Percentiles rank a stretch among this genome's conserved stretches.
Conservation (phyloP, 2,329 filamentous ascomycete genomes). For the Calonectria henricotiae region DNA sequence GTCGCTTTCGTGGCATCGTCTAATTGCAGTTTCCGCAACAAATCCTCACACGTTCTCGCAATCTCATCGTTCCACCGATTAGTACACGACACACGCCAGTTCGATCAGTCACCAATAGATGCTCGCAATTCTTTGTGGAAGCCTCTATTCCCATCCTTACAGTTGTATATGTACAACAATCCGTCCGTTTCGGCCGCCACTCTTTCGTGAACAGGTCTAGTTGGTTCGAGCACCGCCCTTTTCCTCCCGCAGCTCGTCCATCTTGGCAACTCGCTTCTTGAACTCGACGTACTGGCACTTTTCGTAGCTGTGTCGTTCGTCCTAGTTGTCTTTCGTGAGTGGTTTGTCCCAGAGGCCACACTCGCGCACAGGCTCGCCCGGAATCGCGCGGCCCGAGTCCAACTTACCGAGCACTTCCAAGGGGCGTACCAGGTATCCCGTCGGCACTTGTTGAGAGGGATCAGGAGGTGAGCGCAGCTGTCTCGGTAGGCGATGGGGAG, state of each 20-base stretch:
- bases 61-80: constrained; percentile 1
- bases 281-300: constrained; percentile 99
- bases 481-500: constrained; percentile 94
- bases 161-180: constrained; percentile 57
- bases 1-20: constrained; percentile 2
- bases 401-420: constrained; percentile 95
- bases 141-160: constrained; percentile 52
- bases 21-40: background rate
- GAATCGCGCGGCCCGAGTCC: background rate
- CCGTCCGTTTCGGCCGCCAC: constrained; percentile 45
- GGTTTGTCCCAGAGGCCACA: constrained; percentile 23
- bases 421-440: constrained; percentile 93
- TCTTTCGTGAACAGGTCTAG: constrained; percentile 61
- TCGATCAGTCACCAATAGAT: constrained; percentile 45
- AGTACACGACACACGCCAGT: constrained; percentile 15
- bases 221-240: constrained; percentile 92
- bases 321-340: constrained; percentile 68
- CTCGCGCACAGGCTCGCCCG: background rate
- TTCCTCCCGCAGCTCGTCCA: constrained; percentile 93
- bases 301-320: constrained; percentile 97
- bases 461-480: constrained; percentile 94
- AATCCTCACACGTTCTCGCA: background rate
- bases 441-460: constrained; percentile 96
- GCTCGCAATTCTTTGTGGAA: constrained; percentile 48
- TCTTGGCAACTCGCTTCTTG: constrained; percentile 98